Evolutionary conservation across 345 rosid species (phyloP), one percentile per base, ranked within the genome.

Genomic region (sweet orange (Citrus sinensis)): DNA sequence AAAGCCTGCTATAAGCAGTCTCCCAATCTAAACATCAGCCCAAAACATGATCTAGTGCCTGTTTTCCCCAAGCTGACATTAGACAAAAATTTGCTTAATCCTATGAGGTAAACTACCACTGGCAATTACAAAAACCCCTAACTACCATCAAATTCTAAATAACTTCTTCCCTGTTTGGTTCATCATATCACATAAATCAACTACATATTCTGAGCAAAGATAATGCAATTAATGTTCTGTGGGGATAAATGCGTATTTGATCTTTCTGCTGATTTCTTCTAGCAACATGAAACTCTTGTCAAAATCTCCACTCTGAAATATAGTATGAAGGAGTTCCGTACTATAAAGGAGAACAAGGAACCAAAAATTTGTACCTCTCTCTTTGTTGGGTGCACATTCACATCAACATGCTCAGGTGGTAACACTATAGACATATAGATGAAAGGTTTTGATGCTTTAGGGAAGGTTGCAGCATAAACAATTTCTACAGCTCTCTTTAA

Each of bases 361-460:
- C 46, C 19, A 51, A 56, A 80, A 80, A 77, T 34, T 2, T 19
- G 25, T 81, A 92, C 99, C 97, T 95, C 99, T 88, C 87, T 87
- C 82, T 95, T 95, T 82, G 99, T 92, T 14, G 99, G 98, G 81
- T 95, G 99, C 83, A 93, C 90, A 87, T 95, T 95, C 79, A 95
- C 89, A 82, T 95, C 99, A 83, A 95, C 95, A 87, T 95, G 98
- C 68, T 91, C 97, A 62, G 89, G 82, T 79, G 99, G 99, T 89
- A 95, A 81, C 55, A 79, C 81, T 79, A 95, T 92, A 62, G 99
- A 87, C 97, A 95, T 92, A 74, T 95, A 95, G 55, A 95, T 80
- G 79, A 95, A 95, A 60, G 98, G 98, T 79, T 95, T 93, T 2
- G 98, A 90, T 68, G 99, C 99, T 86, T 91, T 93, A 35, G 99